Percentiles rank a stretch among this genome's conserved stretches.
These are phyloP conservation scores for Acephala macrosclerotiorum DNA, from an alignment of 2,329 filamentous ascomycete genomes.

Conservation along the genomic window DNA sequence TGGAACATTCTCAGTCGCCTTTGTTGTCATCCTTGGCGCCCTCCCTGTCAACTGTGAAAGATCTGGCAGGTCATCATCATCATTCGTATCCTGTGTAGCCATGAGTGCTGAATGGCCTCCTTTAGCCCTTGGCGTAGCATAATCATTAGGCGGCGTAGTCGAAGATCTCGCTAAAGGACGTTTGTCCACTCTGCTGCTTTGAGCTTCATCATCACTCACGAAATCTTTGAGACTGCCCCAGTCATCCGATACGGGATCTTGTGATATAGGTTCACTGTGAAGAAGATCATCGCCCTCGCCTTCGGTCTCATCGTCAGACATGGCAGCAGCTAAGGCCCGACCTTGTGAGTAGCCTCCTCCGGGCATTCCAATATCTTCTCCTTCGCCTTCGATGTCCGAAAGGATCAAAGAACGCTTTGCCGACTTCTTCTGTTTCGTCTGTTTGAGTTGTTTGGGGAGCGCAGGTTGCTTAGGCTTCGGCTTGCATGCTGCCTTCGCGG, in stretches of 20 bases:
- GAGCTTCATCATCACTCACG: constrained; percentile 58
- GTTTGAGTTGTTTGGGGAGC: not conserved
- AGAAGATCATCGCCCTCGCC: constrained; percentile 40
- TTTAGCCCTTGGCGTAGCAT: constrained; percentile 46
- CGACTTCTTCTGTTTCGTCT: constrained; percentile 11
- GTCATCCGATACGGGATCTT: constrained; percentile 53
- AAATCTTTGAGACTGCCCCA: constrained; percentile 62
- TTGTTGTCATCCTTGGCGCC: constrained; percentile 13
- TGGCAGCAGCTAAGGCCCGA: constrained; percentile 10
- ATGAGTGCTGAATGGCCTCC: no score
- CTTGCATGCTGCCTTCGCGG: not conserved
- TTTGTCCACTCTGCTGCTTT: constrained; percentile 46
- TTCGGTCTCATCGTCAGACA: constrained; percentile 28
- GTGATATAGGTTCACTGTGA: constrained; percentile 56
- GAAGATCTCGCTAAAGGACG: constrained; percentile 27
- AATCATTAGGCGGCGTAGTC: constrained; percentile 41
- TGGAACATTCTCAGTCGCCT: constrained; percentile 4
- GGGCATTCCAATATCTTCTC: constrained; percentile 16
- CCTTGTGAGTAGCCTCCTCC: constrained; percentile 2
- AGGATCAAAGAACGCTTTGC: constrained; percentile 10
- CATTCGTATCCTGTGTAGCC: constrained; percentile 35
- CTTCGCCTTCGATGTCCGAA: constrained; percentile 27
- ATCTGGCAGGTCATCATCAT: constrained; percentile 34
- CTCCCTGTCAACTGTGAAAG: constrained; percentile 7
- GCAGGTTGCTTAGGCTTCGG: constrained; percentile 8